These are phyloP conservation scores for Akanthomyces muscarius DNA, from an alignment of 2,329 filamentous ascomycete species.

Conservation along the genomic window DNA sequence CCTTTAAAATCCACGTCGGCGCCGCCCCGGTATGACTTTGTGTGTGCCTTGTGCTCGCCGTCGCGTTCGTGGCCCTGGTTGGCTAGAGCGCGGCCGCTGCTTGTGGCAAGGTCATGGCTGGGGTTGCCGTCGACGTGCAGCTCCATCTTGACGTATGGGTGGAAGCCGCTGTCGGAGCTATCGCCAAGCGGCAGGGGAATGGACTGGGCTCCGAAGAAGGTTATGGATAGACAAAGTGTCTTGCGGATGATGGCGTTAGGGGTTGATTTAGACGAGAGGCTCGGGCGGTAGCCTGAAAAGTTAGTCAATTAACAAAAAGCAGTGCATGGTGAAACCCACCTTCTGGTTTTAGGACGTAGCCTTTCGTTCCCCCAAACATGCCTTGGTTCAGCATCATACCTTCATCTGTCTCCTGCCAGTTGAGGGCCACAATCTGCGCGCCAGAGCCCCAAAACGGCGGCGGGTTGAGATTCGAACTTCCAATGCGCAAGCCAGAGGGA, in stretches of 20 bases:
- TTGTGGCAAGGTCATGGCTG: slow-evolving; percentile 30
- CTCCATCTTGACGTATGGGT: slow-evolving; percentile 79
- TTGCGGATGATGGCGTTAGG: slow-evolving; percentile 33
- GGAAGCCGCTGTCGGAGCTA: slow-evolving; percentile 53
- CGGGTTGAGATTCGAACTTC: slow-evolving; percentile 84
- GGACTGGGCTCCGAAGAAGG: slow-evolving; percentile 71
- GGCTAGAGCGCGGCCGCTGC: slow-evolving; percentile 24
- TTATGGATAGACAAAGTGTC: slow-evolving; percentile 66
- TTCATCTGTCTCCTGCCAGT: slow-evolving; percentile 88
- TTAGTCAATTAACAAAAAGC: not conserved
- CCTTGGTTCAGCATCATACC: slow-evolving; percentile 95
- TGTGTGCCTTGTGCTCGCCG: slow-evolving; percentile 55
- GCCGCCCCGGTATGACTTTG: slow-evolving; percentile 54
- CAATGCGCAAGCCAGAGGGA: slow-evolving; percentile 75
- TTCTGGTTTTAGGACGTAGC: slow-evolving; percentile 80
- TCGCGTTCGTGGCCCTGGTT: slow-evolving; percentile 39
- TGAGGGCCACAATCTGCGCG: slow-evolving; percentile 85
- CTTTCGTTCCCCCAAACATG: slow-evolving; percentile 81
- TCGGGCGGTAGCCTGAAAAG: slow-evolving; percentile 31
- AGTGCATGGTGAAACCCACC: slow-evolving; percentile 38
- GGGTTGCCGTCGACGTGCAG: slow-evolving; percentile 70
- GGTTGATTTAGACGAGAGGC: slow-evolving; percentile 22
- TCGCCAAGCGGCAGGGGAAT: slow-evolving; percentile 61
- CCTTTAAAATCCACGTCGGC: slow-evolving; percentile 59
- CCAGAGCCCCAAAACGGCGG: slow-evolving; percentile 82